Percentiles rank a stretch among this genome's conserved stretches.
phyloP scores from a whole-genome alignment of 1,284 basidiomycete genomes.

The Tilletia horrida region DNA sequence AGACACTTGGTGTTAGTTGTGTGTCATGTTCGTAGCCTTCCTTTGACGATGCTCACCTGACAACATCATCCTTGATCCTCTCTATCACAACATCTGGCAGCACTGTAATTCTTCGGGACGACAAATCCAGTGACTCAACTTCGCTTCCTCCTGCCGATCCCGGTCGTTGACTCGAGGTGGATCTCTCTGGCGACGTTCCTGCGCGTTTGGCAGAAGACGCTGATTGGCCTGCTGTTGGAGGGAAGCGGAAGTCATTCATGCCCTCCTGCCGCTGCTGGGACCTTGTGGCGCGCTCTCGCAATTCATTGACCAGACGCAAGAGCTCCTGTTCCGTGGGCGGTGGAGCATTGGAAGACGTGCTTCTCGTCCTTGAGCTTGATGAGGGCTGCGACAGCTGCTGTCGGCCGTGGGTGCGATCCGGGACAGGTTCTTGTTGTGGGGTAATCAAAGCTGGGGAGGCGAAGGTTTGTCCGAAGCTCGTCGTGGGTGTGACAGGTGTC shows the following conservation, averaged over 20 bases:
- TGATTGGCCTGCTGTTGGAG: not conserved
- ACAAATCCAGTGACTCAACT: constrained; percentile 31
- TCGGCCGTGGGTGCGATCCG: no score
- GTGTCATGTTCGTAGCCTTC: no score
- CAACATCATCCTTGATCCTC: constrained; percentile 36
- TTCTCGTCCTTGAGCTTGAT: no score
- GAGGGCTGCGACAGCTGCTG: no score
- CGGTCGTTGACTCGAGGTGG: not conserved
- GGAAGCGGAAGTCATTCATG: constrained; percentile 2
- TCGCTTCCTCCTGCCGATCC: not conserved
- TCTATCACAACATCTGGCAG: constrained; percentile 35
- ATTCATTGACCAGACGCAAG: not conserved
- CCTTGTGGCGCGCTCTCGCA: constrained; percentile 6
- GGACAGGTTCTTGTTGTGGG: not conserved
- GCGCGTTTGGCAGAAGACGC: not conserved
- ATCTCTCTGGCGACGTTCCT: not conserved
- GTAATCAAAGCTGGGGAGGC: not conserved
- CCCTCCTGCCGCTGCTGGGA: not conserved
- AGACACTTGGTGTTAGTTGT: no score
- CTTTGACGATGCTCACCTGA: constrained; percentile 26
- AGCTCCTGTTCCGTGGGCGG: not conserved
- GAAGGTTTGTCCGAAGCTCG: not conserved
- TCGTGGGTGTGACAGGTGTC: not conserved
- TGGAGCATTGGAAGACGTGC: not conserved
- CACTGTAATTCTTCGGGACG: constrained; percentile 34